These are phyloP conservation scores for Suillus luteus DNA, from an alignment of 768 basidiomycete species.

Conservation along the genomic window DNA sequence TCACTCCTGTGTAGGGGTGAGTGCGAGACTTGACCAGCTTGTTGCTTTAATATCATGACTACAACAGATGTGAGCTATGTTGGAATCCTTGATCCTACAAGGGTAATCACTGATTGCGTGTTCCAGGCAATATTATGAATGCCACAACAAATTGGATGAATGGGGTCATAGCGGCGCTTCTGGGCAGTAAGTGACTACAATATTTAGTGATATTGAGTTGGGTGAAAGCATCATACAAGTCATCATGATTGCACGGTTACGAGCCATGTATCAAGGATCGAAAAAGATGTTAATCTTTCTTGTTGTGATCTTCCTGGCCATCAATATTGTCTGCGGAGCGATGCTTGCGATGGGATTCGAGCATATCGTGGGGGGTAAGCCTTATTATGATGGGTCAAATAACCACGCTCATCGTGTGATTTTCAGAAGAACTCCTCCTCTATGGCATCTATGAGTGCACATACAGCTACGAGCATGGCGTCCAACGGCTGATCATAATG, in stretches of 20 bases:
- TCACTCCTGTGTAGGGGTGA: neutral
- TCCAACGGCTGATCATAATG: neutral
- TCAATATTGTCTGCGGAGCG: neutral
- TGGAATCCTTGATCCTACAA: neutral
- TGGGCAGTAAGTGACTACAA: neutral
- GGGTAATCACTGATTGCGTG: neutral
- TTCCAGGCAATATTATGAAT: neutral
- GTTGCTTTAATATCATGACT: neutral
- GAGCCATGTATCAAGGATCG: neutral
- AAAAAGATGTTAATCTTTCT: slow-evolving; percentile 4
- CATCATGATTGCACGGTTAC: neutral
- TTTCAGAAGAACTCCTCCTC: neutral
- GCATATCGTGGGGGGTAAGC: neutral
- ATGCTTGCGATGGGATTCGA: neutral
- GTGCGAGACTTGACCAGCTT: neutral
- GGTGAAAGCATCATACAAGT: neutral
- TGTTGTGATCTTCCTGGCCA: neutral
- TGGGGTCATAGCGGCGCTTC: neutral
- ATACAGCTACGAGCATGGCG: neutral
- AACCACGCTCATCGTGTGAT: neutral
- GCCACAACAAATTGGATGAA: neutral
- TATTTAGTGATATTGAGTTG: neutral
- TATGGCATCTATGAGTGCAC: neutral
- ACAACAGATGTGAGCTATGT: neutral
- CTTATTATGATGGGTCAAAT: neutral